phyloP scores from a whole-genome alignment of 2,329 filamentous ascomycete genomes.

The Ciborinia camelliae region DNA sequence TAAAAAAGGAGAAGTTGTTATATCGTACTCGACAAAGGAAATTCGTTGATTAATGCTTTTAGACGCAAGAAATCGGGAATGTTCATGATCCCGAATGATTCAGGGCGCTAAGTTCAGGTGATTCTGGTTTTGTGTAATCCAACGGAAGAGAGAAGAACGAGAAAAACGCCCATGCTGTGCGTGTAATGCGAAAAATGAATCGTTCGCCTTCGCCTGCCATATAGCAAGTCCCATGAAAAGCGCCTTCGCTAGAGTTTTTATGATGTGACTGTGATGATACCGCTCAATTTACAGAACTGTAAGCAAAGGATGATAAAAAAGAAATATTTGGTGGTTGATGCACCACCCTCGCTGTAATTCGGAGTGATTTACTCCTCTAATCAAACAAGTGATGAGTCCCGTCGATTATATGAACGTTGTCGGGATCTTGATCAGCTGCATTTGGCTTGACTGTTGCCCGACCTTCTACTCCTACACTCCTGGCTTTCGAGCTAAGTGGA shows the following conservation, averaged over 20 bases:
- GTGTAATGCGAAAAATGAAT: slow-evolving; percentile 11
- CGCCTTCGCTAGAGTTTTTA: slow-evolving; percentile 18
- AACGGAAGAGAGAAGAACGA: slow-evolving; percentile 6
- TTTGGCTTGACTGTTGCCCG: slow-evolving; percentile 60
- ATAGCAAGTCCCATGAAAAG: slow-evolving; percentile 14
- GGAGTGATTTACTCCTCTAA: slow-evolving; percentile 1
- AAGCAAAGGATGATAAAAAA: slow-evolving; percentile 18
- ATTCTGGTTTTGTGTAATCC: slow-evolving; percentile 17
- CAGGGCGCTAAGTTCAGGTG: slow-evolving; percentile 7
- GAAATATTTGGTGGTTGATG: slow-evolving; percentile 8
- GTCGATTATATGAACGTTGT: slow-evolving; percentile 31
- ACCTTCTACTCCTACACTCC: slow-evolving; percentile 58
- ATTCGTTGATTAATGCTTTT: slow-evolving; percentile 18
- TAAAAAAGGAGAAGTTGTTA: neutral
- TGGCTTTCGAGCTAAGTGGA: slow-evolving; percentile 57
- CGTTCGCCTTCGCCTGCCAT: slow-evolving; percentile 18
- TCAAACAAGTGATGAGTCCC: slow-evolving; percentile 14
- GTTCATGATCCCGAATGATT: slow-evolving; percentile 10
- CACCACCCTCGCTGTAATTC: slow-evolving; percentile 7
- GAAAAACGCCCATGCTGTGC: slow-evolving; percentile 11
- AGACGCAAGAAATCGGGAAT: slow-evolving; percentile 1
- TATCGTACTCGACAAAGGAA: slow-evolving; percentile 9
- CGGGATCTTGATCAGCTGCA: slow-evolving; percentile 35
- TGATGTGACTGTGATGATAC: slow-evolving; percentile 16
- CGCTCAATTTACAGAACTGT: slow-evolving; percentile 19